A percentile compares a stretch with the other conserved stretches of the same genome.
Evolutionary conservation across 495 filamentous ascomycete species (phyloP).

Genomic region (Diplogelasinospora grovesii): DNA sequence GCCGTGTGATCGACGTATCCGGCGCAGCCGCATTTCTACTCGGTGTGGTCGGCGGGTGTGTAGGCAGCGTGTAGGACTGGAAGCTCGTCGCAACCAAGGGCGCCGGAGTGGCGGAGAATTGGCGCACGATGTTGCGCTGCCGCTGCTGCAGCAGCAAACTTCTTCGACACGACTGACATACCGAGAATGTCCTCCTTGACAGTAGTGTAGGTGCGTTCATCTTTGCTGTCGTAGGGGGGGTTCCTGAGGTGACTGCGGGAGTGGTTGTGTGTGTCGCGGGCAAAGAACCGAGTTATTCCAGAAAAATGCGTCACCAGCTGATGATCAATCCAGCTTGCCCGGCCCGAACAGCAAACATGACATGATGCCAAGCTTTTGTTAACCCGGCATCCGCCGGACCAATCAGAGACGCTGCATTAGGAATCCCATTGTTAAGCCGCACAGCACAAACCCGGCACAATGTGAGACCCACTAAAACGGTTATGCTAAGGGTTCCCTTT

Average conservation of each 20-base stretch:
- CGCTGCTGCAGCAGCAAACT: slow-evolving; percentile 52
- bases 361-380: slow-evolving; percentile 29
- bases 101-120: slow-evolving; percentile 56
- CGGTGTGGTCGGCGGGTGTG: slow-evolving; percentile 53
- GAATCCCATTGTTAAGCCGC: too few species aligned
- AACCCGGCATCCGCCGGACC: slow-evolving; percentile 31
- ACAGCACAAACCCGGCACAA: too few species aligned
- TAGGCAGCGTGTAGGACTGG: slow-evolving; percentile 63
- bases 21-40: slow-evolving; percentile 58
- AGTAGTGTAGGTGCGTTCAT: slow-evolving; percentile 24
- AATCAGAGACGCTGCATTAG: slow-evolving; percentile 32
- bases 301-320: slow-evolving; percentile 9
- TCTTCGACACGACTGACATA: slow-evolving; percentile 24
- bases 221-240: neutral
- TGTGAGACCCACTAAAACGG: too few species aligned
- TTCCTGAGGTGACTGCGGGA: too few species aligned
- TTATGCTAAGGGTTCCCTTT: too few species aligned
- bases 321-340: too few species aligned
- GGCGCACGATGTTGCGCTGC: too few species aligned
- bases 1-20: slow-evolving; percentile 62
- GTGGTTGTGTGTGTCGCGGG: neutral
- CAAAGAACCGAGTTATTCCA: neutral
- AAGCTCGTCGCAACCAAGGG: slow-evolving; percentile 57
- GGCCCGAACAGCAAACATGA: too few species aligned
- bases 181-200: slow-evolving; percentile 14